A percentile compares a stretch with the other conserved stretches of the same genome.
Evolutionary conservation across 257 asterid species (phyloP).

Genomic region (Eucommia ulmoides): DNA sequence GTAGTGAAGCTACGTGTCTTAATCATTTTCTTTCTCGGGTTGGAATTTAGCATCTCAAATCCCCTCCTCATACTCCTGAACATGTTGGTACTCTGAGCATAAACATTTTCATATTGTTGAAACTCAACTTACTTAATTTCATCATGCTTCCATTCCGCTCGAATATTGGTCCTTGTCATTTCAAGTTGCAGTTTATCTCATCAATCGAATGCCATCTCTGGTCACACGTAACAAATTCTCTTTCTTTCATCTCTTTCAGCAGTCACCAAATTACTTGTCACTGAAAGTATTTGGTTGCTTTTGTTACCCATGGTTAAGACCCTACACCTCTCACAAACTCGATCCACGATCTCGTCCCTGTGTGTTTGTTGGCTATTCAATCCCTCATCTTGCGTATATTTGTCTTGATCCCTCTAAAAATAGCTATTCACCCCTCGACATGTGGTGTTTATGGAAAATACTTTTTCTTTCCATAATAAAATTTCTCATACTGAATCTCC

Average conservation of each 20-base stretch:
- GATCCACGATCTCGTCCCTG: background rate
- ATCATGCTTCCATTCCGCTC: background rate
- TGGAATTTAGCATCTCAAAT: background rate
- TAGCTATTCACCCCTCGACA: background rate
- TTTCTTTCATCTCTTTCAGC: background rate
- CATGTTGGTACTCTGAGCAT: background rate
- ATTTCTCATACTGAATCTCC: background rate
- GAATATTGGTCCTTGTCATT: background rate
- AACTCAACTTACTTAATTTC: background rate
- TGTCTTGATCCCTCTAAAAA: background rate
- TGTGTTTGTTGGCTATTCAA: background rate
- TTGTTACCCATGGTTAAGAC: background rate
- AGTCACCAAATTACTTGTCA: background rate
- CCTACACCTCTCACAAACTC: background rate
- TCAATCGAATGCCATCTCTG: background rate
- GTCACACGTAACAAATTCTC: background rate
- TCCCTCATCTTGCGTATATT: background rate
- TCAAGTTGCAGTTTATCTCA: background rate
- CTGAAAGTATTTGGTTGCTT: background rate
- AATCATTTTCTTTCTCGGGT: background rate
- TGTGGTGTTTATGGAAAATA: background rate
- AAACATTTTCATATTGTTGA: background rate
- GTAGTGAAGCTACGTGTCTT: background rate
- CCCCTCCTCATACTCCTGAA: slow-evolving; percentile 2
- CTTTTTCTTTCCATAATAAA: background rate